phyloP scores from a whole-genome alignment of 495 filamentous ascomycete genomes.

The Penicillium maclennaniae region DNA sequence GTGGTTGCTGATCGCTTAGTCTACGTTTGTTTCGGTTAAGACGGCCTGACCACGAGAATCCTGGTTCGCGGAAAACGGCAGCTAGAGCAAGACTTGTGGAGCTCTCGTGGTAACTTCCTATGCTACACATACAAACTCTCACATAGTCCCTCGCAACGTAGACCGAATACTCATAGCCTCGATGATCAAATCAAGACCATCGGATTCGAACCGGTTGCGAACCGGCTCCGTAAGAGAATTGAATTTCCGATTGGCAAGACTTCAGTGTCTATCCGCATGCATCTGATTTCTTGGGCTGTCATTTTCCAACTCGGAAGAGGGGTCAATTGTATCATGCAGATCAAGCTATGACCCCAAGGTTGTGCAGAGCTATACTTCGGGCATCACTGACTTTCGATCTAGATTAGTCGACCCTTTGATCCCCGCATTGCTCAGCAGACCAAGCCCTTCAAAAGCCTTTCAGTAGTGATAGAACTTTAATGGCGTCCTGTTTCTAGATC shows the following conservation, averaged over 20 bases:
- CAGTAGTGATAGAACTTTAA: neutral
- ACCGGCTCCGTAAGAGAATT: neutral
- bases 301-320: slow-evolving; percentile 5
- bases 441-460: too few relatives aligned
- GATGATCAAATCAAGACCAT: neutral
- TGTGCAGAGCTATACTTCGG: neutral
- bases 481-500: neutral
- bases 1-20: slow-evolving; percentile 17
- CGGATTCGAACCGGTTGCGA: neutral
- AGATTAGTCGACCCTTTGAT: slow-evolving; percentile 1
- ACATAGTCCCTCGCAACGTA: slow-evolving; percentile 6
- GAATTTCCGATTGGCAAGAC: neutral
- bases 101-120: slow-evolving; percentile 14
- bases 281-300: slow-evolving; percentile 5
- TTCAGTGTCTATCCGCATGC: slow-evolving; percentile 10
- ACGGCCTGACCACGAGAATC: slow-evolving; percentile 19
- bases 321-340: slow-evolving; percentile 6
- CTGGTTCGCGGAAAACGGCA: slow-evolving; percentile 6
- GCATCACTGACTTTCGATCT: neutral
- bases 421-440: neutral
- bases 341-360: slow-evolving; percentile 3
- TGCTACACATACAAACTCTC: neutral
- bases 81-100: slow-evolving; percentile 10
- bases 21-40: slow-evolving; percentile 18
- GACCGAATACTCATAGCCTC: neutral